phyloP scores from a whole-genome alignment of 2,329 filamentous ascomycete genomes.

The Diatrype stigma region DNA sequence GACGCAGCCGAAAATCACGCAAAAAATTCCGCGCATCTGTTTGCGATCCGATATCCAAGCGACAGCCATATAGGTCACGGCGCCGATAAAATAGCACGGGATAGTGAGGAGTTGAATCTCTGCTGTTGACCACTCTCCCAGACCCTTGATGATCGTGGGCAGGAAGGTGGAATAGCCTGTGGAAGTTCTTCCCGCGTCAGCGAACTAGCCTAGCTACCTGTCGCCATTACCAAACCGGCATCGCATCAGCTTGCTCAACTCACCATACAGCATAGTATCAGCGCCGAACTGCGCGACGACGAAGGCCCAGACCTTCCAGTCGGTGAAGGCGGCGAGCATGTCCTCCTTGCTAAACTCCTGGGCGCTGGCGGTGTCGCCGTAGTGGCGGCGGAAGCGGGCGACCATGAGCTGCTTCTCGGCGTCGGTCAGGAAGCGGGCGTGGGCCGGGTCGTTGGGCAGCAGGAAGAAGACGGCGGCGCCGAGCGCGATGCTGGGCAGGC shows the following conservation, averaged over 20 bases:
- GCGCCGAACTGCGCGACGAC: slow-evolving; percentile 66
- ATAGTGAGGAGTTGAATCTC: slow-evolving; percentile 74
- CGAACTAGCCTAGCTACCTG: background rate
- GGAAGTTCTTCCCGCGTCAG: background rate
- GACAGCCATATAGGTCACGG: slow-evolving; percentile 61
- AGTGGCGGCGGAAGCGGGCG: slow-evolving; percentile 32
- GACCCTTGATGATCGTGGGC: slow-evolving; percentile 70
- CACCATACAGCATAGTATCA: slow-evolving; percentile 70
- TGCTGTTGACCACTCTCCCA: slow-evolving; percentile 59
- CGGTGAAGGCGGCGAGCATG: slow-evolving; percentile 61
- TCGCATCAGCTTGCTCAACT: slow-evolving; percentile 5
- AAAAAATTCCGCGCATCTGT: slow-evolving; percentile 63
- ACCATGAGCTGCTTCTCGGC: slow-evolving; percentile 54
- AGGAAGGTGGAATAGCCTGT: slow-evolving; percentile 70
- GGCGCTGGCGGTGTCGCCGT: slow-evolving; percentile 44
- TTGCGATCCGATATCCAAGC: slow-evolving; percentile 64
- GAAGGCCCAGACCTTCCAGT: slow-evolving; percentile 75
- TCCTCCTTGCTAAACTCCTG: slow-evolving; percentile 52
- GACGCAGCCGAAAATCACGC: slow-evolving; percentile 56
- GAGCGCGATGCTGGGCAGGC: slow-evolving; percentile 44
- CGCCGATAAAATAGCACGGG: slow-evolving; percentile 71
- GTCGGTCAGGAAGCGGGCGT: slow-evolving; percentile 55
- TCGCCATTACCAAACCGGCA: background rate
- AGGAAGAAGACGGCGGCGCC: slow-evolving; percentile 53
- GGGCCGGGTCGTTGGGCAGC: slow-evolving; percentile 57